phyloP scores from a whole-genome alignment of 2,329 filamentous ascomycete species.

The Hypoxylon sp. region DNA sequence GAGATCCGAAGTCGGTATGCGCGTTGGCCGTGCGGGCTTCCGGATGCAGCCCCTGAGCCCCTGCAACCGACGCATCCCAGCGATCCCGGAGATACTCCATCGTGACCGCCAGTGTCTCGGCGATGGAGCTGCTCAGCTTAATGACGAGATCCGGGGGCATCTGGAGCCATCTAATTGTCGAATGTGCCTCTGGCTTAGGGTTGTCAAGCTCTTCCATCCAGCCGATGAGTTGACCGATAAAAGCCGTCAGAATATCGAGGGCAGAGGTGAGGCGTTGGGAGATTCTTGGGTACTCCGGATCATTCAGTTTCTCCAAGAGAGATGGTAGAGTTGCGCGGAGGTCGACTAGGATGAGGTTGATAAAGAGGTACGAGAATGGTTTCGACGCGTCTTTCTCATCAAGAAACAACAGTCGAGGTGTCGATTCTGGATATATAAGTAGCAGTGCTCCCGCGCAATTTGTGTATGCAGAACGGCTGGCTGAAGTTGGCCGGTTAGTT shows the following conservation, averaged over 20 bases:
- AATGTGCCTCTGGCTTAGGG: conserved; percentile 31
- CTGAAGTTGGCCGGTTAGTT: conserved; percentile 65
- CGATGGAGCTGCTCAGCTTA: conserved; percentile 69
- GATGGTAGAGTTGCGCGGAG: conserved; percentile 72
- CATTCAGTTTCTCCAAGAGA: conserved; percentile 70
- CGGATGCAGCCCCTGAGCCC: conserved; percentile 71
- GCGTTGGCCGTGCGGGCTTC: conserved; percentile 62
- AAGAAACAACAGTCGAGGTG: conserved; percentile 65
- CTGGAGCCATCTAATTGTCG: conserved; percentile 52
- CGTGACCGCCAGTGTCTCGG: conserved; percentile 72
- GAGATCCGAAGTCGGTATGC: conserved; percentile 60
- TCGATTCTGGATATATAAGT: conserved; percentile 63
- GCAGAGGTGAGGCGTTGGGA: conserved; percentile 69
- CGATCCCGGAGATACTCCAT: conserved; percentile 76
- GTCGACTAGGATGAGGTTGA: conserved; percentile 75
- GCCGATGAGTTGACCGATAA: conserved; percentile 68
- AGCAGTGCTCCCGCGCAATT: conserved; percentile 70
- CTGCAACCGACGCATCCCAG: conserved; percentile 76
- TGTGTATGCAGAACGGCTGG: conserved; percentile 69
- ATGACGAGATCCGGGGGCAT: conserved; percentile 71
- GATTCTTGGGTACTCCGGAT: conserved; percentile 62
- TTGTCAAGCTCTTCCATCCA: conserved; percentile 63
- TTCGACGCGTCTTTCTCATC: conserved; percentile 59
- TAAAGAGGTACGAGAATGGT: conserved; percentile 71
- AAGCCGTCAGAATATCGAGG: conserved; percentile 72